These are phyloP conservation scores for Picea mariana DNA, from an alignment of 83 land plant genomes.

Conservation along the genomic window DNA sequence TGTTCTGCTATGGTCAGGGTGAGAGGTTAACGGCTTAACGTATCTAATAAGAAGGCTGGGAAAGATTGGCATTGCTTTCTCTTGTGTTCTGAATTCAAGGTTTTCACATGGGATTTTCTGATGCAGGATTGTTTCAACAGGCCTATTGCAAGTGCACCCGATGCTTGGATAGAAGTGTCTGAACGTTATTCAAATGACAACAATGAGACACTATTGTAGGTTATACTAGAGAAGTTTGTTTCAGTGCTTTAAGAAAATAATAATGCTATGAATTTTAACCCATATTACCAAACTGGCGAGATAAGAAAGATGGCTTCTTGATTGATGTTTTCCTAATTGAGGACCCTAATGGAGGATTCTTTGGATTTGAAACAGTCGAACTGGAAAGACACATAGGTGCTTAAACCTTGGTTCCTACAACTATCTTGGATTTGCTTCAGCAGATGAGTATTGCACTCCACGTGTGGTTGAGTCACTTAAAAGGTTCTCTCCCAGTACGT, in stretches of 20 bases:
- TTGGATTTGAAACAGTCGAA: conserved; percentile 60
- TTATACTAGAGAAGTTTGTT: neutral
- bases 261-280: neutral
- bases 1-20: neutral
- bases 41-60: neutral
- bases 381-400: conserved; percentile 61
- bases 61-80: neutral
- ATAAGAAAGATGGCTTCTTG: neutral
- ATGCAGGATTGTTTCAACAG: conserved; percentile 91
- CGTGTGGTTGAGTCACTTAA: conserved; percentile 79
- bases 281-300: neutral
- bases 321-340: neutral
- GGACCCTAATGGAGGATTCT: neutral
- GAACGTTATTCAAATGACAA: conserved; percentile 84
- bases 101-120: neutral
- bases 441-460: conserved; percentile 98
- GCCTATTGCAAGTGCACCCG: conserved; percentile 95
- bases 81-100: neutral
- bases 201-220: conserved; percentile 86
- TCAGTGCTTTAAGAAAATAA: neutral
- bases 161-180: conserved; percentile 93
- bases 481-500: conserved; percentile 77
- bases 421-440: conserved; percentile 95
- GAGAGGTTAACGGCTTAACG: neutral
- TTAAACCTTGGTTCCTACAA: conserved; percentile 97